A percentile compares a stretch with the other conserved stretches of the same genome.
Conservation (phyloP, 331 rosid genomes). For the Stylosanthes scabra region DNA sequence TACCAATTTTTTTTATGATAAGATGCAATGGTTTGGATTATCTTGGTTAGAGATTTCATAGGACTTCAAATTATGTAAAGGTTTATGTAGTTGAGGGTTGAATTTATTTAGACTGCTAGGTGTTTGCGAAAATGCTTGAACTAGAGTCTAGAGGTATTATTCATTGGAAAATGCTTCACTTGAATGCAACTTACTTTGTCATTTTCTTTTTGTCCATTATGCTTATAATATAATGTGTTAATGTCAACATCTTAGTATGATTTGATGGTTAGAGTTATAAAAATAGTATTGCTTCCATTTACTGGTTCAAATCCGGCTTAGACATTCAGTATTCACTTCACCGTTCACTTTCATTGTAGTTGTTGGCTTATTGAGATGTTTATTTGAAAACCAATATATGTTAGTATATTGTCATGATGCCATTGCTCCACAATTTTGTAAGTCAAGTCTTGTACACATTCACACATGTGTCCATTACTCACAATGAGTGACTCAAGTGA, state of each 20-base stretch:
- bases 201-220: conserved; percentile 29
- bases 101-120: conserved; percentile 16
- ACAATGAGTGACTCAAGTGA: not conserved
- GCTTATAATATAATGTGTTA: not conserved
- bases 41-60: not conserved
- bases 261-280: conserved; percentile 40
- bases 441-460: conserved; percentile 24
- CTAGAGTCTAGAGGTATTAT: not conserved
- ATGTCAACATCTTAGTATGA: conserved; percentile 13
- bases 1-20: no score
- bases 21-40: no score
- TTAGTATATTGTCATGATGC: conserved; percentile 23
- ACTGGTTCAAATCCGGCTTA: conserved; percentile 22
- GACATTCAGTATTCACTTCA: conserved; percentile 29
- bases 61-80: not conserved
- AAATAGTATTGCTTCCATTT: conserved; percentile 15
- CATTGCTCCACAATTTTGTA: conserved; percentile 22
- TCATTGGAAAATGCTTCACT: not conserved
- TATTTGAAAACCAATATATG: conserved; percentile 23
- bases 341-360: conserved; percentile 21
- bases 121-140: conserved; percentile 46
- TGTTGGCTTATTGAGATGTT: conserved; percentile 36
- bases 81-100: conserved; percentile 19
- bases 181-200: conserved; percentile 25
- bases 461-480: not conserved